Evolutionary conservation across 2,329 filamentous ascomycete genomes (phyloP).

Genomic region (Venturia aucupariae): DNA sequence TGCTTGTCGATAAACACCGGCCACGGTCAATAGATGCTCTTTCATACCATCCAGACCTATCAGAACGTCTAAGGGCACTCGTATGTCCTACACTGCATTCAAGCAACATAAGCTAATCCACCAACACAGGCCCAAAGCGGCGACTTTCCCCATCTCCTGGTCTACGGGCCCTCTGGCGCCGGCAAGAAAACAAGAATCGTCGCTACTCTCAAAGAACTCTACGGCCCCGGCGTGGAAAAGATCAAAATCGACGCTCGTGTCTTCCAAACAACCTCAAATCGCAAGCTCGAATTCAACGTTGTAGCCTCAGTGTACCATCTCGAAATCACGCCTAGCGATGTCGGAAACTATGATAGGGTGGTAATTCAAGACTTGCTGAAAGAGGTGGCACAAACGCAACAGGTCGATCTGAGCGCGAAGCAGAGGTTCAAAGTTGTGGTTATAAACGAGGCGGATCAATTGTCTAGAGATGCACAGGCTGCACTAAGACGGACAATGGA

Average conservation of each 20-base stretch:
- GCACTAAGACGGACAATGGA: slow-evolving; percentile 95
- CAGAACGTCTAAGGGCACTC: slow-evolving; percentile 74
- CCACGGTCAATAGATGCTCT: slow-evolving; percentile 67
- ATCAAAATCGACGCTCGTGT: slow-evolving; percentile 98
- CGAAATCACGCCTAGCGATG: slow-evolving; percentile 95
- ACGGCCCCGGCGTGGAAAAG: slow-evolving; percentile 95
- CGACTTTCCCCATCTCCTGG: slow-evolving; percentile 94
- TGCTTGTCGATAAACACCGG: slow-evolving; percentile 56
- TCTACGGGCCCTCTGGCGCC: slow-evolving; percentile 92
- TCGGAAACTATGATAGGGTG: slow-evolving; percentile 91
- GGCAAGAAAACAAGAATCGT: slow-evolving; percentile 98
- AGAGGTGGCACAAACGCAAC: slow-evolving; percentile 96
- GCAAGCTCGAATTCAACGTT: slow-evolving; percentile 99
- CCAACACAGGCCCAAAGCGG: slow-evolving; percentile 73
- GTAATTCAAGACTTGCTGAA: slow-evolving; percentile 94
- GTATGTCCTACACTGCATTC: slow-evolving; percentile 42
- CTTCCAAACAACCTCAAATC: slow-evolving; percentile 90
- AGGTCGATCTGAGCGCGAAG: slow-evolving; percentile 85
- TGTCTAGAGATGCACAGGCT: slow-evolving; percentile 89
- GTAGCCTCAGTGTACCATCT: slow-evolving; percentile 95
- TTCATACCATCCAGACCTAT: slow-evolving; percentile 83
- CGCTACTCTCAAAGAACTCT: slow-evolving; percentile 88
- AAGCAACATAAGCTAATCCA: neutral
- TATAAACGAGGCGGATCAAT: slow-evolving; percentile 95
- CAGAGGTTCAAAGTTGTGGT: slow-evolving; percentile 98